These are phyloP conservation scores for Zoysia pacifica DNA, from an alignment of 176 grass and related monocot species.

Conservation along the genomic window DNA sequence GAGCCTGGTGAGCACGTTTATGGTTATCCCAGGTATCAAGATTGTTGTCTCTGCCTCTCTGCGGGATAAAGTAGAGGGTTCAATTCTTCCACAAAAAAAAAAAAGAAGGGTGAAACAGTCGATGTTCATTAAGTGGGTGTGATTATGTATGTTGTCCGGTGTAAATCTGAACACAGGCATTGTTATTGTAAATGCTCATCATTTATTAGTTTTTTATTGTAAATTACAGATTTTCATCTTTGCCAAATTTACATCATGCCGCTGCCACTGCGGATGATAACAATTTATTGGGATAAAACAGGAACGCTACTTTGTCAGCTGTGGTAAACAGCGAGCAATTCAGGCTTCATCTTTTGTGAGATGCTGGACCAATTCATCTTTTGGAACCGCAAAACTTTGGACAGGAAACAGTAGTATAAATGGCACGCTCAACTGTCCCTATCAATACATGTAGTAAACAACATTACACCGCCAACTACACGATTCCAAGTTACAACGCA, in stretches of 20 bases:
- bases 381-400: not conserved
- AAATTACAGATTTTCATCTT: not conserved
- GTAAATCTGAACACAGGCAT: not conserved
- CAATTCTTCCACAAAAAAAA: too few species aligned
- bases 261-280: conserved; percentile 13
- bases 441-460: conserved; percentile 24
- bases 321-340: conserved; percentile 6
- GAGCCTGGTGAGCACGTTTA: conserved; percentile 50
- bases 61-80: too few species aligned
- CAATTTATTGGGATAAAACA: not conserved
- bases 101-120: too few species aligned
- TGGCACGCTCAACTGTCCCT: conserved; percentile 26
- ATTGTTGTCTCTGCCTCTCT: not conserved
- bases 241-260: not conserved
- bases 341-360: conserved; percentile 1
- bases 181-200: conserved; percentile 32
- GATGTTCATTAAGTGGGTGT: not conserved
- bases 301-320: not conserved
- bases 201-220: conserved; percentile 27
- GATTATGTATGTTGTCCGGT: not conserved
- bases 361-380: not conserved
- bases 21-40: conserved; percentile 39
- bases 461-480: conserved; percentile 15
- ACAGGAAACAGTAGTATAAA: not conserved
- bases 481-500: not conserved